Evolutionary conservation across 352 stramenopile species (phyloP).

Genomic region (Detonula confervacea): DNA sequence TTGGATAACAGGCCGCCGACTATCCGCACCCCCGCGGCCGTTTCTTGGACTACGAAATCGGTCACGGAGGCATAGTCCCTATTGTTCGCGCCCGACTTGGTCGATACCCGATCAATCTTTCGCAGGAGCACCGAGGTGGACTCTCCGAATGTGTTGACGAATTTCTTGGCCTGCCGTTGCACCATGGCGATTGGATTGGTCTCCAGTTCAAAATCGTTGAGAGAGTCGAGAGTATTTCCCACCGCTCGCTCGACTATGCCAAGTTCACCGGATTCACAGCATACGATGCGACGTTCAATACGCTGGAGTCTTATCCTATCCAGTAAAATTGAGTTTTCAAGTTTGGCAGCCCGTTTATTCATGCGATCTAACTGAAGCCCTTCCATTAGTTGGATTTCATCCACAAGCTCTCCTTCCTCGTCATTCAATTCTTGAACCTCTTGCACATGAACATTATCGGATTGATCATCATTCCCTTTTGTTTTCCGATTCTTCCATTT

Average conservation of each 20-base stretch:
- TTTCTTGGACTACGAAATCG: slow-evolving; percentile 60
- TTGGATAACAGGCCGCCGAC: slow-evolving; percentile 50
- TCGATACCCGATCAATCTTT: slow-evolving; percentile 63
- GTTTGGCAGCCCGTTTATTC: slow-evolving; percentile 46
- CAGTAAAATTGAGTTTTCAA: slow-evolving; percentile 60
- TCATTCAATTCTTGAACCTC: slow-evolving; percentile 6
- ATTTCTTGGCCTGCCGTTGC: slow-evolving; percentile 31
- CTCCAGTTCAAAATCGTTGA: slow-evolving; percentile 41
- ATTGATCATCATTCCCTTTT: neutral
- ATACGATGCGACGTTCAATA: slow-evolving; percentile 62
- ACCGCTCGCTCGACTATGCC: slow-evolving; percentile 27
- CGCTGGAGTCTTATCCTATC: slow-evolving; percentile 68
- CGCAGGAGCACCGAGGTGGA: slow-evolving; percentile 60
- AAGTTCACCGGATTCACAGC: slow-evolving; percentile 38
- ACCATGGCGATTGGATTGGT: slow-evolving; percentile 24
- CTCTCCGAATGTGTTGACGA: slow-evolving; percentile 51
- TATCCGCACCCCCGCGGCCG: slow-evolving; percentile 58
- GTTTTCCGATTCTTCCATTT: slow-evolving; percentile 33
- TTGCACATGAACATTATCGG: no score
- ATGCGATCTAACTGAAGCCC: slow-evolving; percentile 54
- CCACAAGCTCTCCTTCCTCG: slow-evolving; percentile 13
- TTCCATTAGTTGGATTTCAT: slow-evolving; percentile 15
- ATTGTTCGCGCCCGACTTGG: slow-evolving; percentile 47
- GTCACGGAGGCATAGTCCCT: slow-evolving; percentile 57
- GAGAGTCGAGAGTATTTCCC: slow-evolving; percentile 30